These are phyloP conservation scores for Ganoderma multipileum DNA, from an alignment of 1,284 basidiomycete genomes.

Conservation along the genomic window DNA sequence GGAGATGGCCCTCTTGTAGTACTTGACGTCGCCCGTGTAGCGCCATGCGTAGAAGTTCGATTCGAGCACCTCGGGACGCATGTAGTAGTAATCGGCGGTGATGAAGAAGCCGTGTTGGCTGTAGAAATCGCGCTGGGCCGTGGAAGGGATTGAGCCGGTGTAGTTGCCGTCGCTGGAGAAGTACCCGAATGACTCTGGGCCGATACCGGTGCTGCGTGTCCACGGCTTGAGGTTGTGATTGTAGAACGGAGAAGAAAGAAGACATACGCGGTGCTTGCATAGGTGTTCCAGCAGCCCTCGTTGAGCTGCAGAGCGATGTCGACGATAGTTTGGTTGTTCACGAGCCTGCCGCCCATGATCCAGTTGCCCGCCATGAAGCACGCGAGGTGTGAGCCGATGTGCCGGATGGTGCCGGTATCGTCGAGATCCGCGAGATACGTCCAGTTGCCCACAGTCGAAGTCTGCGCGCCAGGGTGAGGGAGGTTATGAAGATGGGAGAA, in stretches of 20 bases:
- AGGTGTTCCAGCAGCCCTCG: slow-evolving; percentile 81
- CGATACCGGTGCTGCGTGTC: slow-evolving; percentile 67
- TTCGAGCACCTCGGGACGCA: slow-evolving; percentile 77
- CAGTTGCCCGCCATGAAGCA: slow-evolving; percentile 80
- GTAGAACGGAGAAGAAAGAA: neutral
- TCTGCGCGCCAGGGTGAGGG: slow-evolving; percentile 43
- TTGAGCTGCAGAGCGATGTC: slow-evolving; percentile 63
- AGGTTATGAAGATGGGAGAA: slow-evolving; percentile 14
- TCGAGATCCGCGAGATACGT: slow-evolving; percentile 65
- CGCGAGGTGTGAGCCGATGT: slow-evolving; percentile 72
- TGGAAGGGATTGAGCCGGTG: slow-evolving; percentile 51
- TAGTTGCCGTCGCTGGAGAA: slow-evolving; percentile 61
- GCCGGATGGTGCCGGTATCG: slow-evolving; percentile 49
- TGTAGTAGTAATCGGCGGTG: slow-evolving; percentile 49
- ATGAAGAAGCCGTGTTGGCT: slow-evolving; percentile 71
- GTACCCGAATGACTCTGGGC: slow-evolving; percentile 71
- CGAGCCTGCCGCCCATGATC: slow-evolving; percentile 71
- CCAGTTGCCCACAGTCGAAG: slow-evolving; percentile 66
- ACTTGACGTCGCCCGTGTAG: slow-evolving; percentile 61
- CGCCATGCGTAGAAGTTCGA: slow-evolving; percentile 82
- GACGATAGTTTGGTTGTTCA: slow-evolving; percentile 74
- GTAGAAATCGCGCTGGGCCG: slow-evolving; percentile 56
- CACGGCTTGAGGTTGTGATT: neutral
- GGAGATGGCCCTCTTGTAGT: slow-evolving; percentile 45
- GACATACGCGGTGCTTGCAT: slow-evolving; percentile 69